Percentiles rank a stretch among this genome's conserved stretches.
Conservation (phyloP, 225 moss, liverwort and hornwort genomes). For the Bryum argenteum region DNA sequence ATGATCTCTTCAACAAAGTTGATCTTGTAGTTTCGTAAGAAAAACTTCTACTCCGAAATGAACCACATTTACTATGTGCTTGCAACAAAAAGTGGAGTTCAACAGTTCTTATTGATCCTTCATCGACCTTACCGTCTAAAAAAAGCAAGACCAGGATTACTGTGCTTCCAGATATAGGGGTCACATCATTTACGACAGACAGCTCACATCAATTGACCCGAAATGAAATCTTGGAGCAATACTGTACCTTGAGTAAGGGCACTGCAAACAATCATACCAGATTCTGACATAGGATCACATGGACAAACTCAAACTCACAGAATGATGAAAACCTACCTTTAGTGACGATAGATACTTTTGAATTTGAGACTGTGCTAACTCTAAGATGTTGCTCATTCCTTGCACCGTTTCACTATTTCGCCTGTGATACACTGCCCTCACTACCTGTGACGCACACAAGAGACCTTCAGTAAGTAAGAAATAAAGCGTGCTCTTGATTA, state of each 20-base stretch:
- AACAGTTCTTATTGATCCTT: conserved; percentile 6
- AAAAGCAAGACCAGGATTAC: conserved; percentile 11
- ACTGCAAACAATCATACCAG: conserved; percentile 5
- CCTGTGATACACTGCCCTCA: conserved; percentile 84
- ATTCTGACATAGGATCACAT: conserved; percentile 12
- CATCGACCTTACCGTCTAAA: background rate
- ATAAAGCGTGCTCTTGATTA: conserved; percentile 19
- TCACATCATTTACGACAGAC: conserved; percentile 6
- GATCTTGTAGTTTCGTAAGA: background rate
- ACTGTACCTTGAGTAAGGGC: conserved; percentile 5
- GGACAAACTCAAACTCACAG: conserved; percentile 5
- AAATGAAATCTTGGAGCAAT: conserved; percentile 16
- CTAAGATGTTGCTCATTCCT: conserved; percentile 88
- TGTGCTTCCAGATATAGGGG: conserved; percentile 18
- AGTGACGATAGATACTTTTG: conserved; percentile 68
- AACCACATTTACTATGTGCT: background rate
- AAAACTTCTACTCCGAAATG: conserved; percentile 11
- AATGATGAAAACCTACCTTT: conserved; percentile 53
- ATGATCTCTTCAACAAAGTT: conserved; percentile 2
- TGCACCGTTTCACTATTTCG: conserved; percentile 81
- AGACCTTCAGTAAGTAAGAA: conserved; percentile 7
- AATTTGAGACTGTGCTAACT: conserved; percentile 76
- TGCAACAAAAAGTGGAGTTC: background rate
- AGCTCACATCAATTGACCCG: conserved; percentile 25
- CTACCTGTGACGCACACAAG: conserved; percentile 51